Evolutionary conservation across 2,329 filamentous ascomycete genomes (phyloP).

Genomic region (Talaromyces sp.): DNA sequence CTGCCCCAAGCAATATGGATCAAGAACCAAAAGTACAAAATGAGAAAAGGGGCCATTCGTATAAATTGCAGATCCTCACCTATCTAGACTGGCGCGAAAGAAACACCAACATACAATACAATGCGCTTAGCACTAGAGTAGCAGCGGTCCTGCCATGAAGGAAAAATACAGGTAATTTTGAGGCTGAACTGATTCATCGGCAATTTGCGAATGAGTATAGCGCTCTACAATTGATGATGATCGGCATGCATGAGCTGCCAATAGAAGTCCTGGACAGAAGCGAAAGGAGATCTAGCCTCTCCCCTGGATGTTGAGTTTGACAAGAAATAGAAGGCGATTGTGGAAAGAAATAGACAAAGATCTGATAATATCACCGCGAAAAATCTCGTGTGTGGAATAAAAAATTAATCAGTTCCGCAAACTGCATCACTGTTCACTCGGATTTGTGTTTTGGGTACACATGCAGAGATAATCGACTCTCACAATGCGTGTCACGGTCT

Average conservation of each 20-base stretch:
- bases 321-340: not conserved
- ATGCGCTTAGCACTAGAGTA: too few species aligned
- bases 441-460: too few species aligned
- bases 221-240: not conserved
- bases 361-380: too few species aligned
- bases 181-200: too few species aligned
- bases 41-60: not conserved
- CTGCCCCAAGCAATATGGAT: not conserved
- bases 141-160: too few species aligned
- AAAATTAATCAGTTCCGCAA: not conserved
- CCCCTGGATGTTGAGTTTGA: not conserved
- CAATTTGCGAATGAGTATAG: not conserved
- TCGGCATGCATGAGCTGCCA: not conserved
- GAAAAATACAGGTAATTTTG: too few species aligned
- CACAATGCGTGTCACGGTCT: conserved; percentile 1
- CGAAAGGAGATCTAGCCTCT: not conserved
- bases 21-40: not conserved
- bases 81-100: not conserved
- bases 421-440: too few species aligned
- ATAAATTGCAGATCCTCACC: conserved; percentile 1
- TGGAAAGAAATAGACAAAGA: not conserved
- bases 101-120: too few species aligned
- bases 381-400: not conserved
- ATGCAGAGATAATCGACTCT: too few species aligned
- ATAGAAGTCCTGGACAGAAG: not conserved